Conservation (phyloP, 441 rosid species). For the Mallotus japonicus region DNA sequence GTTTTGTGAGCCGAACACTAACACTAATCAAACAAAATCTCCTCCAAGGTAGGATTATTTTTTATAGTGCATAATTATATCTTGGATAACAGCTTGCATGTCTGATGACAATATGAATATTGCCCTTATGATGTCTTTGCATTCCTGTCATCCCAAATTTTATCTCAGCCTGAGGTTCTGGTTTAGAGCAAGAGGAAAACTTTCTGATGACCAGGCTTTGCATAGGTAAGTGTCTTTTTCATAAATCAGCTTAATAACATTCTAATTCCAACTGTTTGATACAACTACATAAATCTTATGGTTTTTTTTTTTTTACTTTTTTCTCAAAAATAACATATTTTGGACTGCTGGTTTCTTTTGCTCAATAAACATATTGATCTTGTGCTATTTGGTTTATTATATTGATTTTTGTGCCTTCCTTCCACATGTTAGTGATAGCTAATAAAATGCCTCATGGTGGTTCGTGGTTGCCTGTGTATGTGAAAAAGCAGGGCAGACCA, state of each 20-base stretch:
- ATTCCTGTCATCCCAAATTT: conserved; percentile 17
- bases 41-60: conserved; percentile 65
- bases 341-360: too few relatives aligned
- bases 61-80: conserved; percentile 14
- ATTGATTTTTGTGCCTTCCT: background rate
- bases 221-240: conserved; percentile 60
- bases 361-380: too few relatives aligned
- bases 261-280: background rate
- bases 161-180: conserved; percentile 74
- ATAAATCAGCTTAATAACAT: background rate
- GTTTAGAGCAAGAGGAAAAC: conserved; percentile 94
- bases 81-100: conserved; percentile 2
- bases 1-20: conserved; percentile 74
- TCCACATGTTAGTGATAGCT: background rate
- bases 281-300: background rate
- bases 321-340: too few relatives aligned
- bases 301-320: too few relatives aligned
- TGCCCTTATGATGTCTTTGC: background rate
- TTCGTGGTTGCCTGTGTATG: background rate
- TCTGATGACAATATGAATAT: background rate
- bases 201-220: conserved; percentile 93
- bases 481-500: background rate
- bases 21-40: conserved; percentile 74
- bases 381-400: too few relatives aligned
- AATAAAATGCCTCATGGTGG: background rate